phyloP scores from a whole-genome alignment of 805 yeast genomes.

The Teunomyces lycoperdinae region DNA sequence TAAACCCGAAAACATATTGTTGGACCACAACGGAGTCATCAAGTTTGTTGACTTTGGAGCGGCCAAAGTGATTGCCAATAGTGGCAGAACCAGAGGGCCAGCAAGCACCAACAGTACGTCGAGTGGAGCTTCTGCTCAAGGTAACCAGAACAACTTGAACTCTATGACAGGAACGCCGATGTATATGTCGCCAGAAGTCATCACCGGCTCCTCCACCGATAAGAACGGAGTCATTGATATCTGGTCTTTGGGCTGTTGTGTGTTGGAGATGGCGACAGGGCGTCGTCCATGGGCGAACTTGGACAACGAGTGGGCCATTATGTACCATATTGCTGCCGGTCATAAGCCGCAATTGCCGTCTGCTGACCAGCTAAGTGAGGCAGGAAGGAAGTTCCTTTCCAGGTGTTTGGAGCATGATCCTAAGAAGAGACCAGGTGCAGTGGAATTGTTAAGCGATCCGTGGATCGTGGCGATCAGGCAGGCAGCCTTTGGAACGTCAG shows the following conservation, averaged over 20 bases:
- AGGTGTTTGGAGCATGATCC: slow-evolving; percentile 85
- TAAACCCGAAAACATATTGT: slow-evolving; percentile 88
- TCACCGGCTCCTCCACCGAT: slow-evolving; percentile 68
- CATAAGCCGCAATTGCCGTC: slow-evolving; percentile 84
- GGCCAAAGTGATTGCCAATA: slow-evolving; percentile 80
- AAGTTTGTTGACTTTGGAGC: slow-evolving; percentile 98
- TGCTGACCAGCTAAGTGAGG: slow-evolving; percentile 69
- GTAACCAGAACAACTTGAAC: slow-evolving; percentile 26
- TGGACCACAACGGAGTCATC: slow-evolving; percentile 89
- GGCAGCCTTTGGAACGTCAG: slow-evolving; percentile 55
- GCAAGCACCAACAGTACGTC: background rate
- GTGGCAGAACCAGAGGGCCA: slow-evolving; percentile 42
- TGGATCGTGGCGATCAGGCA: slow-evolving; percentile 78
- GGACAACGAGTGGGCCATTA: slow-evolving; percentile 97
- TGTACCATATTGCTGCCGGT: slow-evolving; percentile 97
- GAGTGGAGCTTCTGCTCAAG: background rate
- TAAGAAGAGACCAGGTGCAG: slow-evolving; percentile 73
- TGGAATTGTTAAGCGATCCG: slow-evolving; percentile 80
- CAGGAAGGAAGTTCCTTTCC: slow-evolving; percentile 68
- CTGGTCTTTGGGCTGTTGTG: slow-evolving; percentile 97
- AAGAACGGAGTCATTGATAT: slow-evolving; percentile 73
- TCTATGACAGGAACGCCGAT: slow-evolving; percentile 91
- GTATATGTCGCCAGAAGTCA: slow-evolving; percentile 98
- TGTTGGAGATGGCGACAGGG: slow-evolving; percentile 95
- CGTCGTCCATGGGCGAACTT: slow-evolving; percentile 93